Conservation (phyloP, 2,329 filamentous ascomycete species). For the Teratosphaeria viscida region DNA sequence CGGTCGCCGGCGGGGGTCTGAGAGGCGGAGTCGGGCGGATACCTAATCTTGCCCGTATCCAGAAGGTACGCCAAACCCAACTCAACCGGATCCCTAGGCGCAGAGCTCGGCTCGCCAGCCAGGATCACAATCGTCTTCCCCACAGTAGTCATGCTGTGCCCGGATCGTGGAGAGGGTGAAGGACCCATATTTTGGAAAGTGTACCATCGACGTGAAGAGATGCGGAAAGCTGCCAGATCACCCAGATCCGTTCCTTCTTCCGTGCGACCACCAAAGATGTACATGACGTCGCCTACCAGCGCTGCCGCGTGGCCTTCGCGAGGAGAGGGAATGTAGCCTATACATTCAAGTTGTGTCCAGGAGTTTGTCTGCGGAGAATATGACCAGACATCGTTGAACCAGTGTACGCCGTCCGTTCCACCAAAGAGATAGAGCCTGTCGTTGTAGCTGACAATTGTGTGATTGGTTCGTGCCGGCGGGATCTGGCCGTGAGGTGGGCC, state of each 20-base stretch:
- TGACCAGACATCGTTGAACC: constrained; percentile 99
- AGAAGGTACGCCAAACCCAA: constrained; percentile 82
- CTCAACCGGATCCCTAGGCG: constrained; percentile 69
- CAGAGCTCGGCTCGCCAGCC: constrained; percentile 87
- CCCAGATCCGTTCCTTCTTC: constrained; percentile 88
- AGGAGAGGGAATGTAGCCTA: constrained; percentile 89
- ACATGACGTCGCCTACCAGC: constrained; percentile 96
- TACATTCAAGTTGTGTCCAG: constrained; percentile 88
- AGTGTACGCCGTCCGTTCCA: constrained; percentile 87
- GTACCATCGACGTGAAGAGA: constrained; percentile 84
- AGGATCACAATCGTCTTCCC: constrained; percentile 87
- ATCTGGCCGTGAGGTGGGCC: constrained; percentile 53
- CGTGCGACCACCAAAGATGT: constrained; percentile 91
- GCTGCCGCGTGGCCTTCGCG: constrained; percentile 91
- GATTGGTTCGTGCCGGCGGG: constrained; percentile 87
- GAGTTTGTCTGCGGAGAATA: constrained; percentile 75
- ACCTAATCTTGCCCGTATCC: constrained; percentile 92
- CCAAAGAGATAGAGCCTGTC: constrained; percentile 97
- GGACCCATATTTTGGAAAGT: constrained; percentile 99
- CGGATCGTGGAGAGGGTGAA: constrained; percentile 83
- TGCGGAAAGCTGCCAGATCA: constrained; percentile 78
- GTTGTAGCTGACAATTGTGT: constrained; percentile 81
- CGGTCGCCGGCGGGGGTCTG: constrained; percentile 24
- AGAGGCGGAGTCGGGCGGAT: constrained; percentile 54
- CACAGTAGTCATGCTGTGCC: constrained; percentile 94